Evolutionary conservation across 257 asterid species (phyloP).

Genomic region (Gardenia jasminoides): DNA sequence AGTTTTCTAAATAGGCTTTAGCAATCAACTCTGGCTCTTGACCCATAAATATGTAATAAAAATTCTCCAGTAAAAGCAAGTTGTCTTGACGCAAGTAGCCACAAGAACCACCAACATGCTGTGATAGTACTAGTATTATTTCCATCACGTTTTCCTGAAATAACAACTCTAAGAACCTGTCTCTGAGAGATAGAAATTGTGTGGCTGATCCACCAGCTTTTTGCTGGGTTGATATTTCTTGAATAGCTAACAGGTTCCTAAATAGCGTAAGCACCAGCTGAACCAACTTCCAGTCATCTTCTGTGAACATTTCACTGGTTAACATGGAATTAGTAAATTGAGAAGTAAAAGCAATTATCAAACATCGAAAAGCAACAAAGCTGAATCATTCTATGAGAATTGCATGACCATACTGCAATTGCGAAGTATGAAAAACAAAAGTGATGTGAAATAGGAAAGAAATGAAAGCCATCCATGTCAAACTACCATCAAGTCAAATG

Average conservation of each 20-base stretch:
- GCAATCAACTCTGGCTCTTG: slow-evolving; percentile 89
- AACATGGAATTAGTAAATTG: slow-evolving; percentile 25
- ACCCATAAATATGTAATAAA: slow-evolving; percentile 66
- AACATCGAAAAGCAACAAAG: slow-evolving; percentile 11
- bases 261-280: slow-evolving; percentile 88
- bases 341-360: slow-evolving; percentile 2
- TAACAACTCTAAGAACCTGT: slow-evolving; percentile 66
- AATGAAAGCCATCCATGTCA: background rate
- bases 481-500: background rate
- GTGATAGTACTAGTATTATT: slow-evolving; percentile 68
- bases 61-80: slow-evolving; percentile 81
- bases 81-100: slow-evolving; percentile 82
- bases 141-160: slow-evolving; percentile 95
- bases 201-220: slow-evolving; percentile 75
- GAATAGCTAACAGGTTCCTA: slow-evolving; percentile 82
- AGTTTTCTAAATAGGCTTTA: slow-evolving; percentile 47
- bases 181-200: slow-evolving; percentile 63
- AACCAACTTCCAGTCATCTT: slow-evolving; percentile 96
- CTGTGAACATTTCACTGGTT: slow-evolving; percentile 80
- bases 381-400: background rate
- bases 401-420: background rate
- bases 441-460: background rate
- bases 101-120: slow-evolving; percentile 72
- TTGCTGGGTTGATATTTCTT: slow-evolving; percentile 79
- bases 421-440: background rate